Evolutionary conservation across 257 asterid genomes (phyloP).

Genomic region (Scutellaria galericulata): DNA sequence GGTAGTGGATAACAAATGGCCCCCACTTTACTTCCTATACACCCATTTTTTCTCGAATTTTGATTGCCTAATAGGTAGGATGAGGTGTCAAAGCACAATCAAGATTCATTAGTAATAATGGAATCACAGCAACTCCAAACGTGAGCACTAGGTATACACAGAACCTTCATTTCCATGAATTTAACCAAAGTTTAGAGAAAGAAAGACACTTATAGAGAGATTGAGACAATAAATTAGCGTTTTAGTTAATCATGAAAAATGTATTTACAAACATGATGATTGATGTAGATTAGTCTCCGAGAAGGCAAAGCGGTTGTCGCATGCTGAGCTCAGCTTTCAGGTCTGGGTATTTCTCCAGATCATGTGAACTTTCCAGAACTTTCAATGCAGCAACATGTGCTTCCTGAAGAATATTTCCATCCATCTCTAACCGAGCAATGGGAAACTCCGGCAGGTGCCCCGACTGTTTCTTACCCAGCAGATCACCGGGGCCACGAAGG

Average conservation of each 20-base stretch:
- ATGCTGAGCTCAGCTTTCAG: slow-evolving; percentile 91
- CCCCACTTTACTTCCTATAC: slow-evolving; percentile 1
- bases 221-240: not conserved
- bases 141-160: too few relatives aligned
- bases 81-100: too few relatives aligned
- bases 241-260: not conserved
- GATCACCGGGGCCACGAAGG: slow-evolving; percentile 95
- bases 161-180: too few relatives aligned
- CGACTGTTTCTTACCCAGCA: slow-evolving; percentile 92
- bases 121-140: too few relatives aligned
- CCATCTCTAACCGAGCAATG: slow-evolving; percentile 84
- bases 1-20: slow-evolving; percentile 35
- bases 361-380: slow-evolving; percentile 63
- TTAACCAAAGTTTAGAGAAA: too few relatives aligned
- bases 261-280: not conserved
- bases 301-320: slow-evolving; percentile 83
- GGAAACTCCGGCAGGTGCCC: slow-evolving; percentile 98
- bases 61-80: too few relatives aligned
- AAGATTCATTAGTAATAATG: too few relatives aligned
- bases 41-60: too few relatives aligned
- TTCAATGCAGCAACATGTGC: slow-evolving; percentile 92
- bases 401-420: slow-evolving; percentile 83
- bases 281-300: slow-evolving; percentile 58
- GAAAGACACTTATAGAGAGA: too few relatives aligned
- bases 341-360: slow-evolving; percentile 69